Evolutionary conservation across 306 rosid genomes (phyloP).

Genomic region (Dalbergia oliveri): DNA sequence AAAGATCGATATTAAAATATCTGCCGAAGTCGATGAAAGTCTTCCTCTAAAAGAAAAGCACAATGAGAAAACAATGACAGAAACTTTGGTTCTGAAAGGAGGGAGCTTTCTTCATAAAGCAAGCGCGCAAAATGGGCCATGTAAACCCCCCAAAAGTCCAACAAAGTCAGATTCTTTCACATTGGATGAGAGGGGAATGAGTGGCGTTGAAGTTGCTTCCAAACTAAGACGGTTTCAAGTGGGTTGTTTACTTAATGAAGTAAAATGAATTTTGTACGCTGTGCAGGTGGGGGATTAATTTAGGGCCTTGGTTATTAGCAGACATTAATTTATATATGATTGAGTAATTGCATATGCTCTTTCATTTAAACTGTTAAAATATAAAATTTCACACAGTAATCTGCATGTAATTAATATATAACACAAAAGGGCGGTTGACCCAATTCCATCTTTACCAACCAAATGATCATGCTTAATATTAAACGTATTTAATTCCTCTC

Average conservation of each 20-base stretch:
- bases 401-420: conserved; percentile 1
- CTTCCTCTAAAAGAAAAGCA: conserved; percentile 32
- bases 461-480: conserved; percentile 36
- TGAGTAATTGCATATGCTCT: not conserved
- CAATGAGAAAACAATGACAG: conserved; percentile 22
- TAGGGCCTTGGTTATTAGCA: conserved; percentile 1
- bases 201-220: conserved; percentile 58
- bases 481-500: conserved; percentile 33
- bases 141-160: conserved; percentile 44
- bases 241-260: conserved; percentile 38
- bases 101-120: conserved; percentile 39
- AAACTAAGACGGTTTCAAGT: conserved; percentile 53
- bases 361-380: conserved; percentile 5
- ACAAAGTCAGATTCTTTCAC: conserved; percentile 45
- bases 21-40: conserved; percentile 6
- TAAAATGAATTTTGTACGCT: conserved; percentile 23
- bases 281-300: conserved; percentile 4
- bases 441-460: conserved; percentile 41
- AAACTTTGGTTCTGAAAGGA: conserved; percentile 21
- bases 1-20: not conserved
- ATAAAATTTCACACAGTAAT: not conserved
- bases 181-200: conserved; percentile 50
- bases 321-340: not conserved
- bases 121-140: conserved; percentile 52
- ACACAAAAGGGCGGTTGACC: conserved; percentile 55